These are phyloP conservation scores for Termitomyces sp. DNA, from an alignment of 1,284 basidiomycete genomes.

Conservation along the genomic window DNA sequence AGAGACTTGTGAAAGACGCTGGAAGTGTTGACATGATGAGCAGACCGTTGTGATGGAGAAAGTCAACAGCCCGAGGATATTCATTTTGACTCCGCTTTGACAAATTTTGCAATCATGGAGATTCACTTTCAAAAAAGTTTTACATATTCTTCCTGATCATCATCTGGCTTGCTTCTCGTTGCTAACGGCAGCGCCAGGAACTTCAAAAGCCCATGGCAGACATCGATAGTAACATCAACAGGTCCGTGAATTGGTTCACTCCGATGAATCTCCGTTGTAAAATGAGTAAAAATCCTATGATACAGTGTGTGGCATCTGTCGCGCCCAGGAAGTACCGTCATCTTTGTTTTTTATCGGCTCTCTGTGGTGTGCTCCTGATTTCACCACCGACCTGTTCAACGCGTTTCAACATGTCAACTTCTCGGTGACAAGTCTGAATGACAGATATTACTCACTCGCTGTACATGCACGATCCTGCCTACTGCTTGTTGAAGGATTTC, in stretches of 20 bases:
- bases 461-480: conserved; percentile 22
- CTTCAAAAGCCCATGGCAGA: too few relatives aligned
- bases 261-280: too few relatives aligned
- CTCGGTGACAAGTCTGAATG: not conserved
- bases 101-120: too few relatives aligned
- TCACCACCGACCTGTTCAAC: conserved; percentile 1
- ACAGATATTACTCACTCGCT: conserved; percentile 10
- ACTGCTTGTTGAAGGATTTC: conserved; percentile 24
- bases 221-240: not conserved
- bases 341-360: not conserved
- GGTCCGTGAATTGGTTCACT: not conserved
- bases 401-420: not conserved
- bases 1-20: conserved; percentile 51
- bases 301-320: not conserved
- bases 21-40: conserved; percentile 32
- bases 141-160: too few relatives aligned
- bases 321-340: not conserved
- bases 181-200: too few relatives aligned
- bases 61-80: not conserved
- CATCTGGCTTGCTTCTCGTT: too few relatives aligned
- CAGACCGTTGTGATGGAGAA: not conserved
- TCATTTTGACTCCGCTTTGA: not conserved
- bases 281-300: not conserved
- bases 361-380: conserved; percentile 3
- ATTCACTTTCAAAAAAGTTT: too few relatives aligned